Base-by-base conservation (phyloP, 108 stramenopile genomes). In the Fistulifera pelliculosa region DNA sequence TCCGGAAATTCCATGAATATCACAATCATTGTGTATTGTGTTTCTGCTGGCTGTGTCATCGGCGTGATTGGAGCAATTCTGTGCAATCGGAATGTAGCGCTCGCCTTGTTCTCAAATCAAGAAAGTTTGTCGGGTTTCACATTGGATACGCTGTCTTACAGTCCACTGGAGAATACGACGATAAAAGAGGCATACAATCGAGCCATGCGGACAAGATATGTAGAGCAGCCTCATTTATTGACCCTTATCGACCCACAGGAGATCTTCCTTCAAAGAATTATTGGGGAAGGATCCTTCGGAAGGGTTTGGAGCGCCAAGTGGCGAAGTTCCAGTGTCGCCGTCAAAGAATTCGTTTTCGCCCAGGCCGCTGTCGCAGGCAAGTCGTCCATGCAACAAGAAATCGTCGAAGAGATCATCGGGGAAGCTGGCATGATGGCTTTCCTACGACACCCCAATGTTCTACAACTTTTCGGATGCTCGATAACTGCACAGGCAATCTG, bases 381-480 rank as follows among this genome's bases (percentile, higher is more conserved):
- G 45, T 94, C 95, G 38, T 61, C 77, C n/a, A 91, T 94, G 69
- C 94, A 94, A 48, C 81, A 87, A 52, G 91, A 93, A 67, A 94
- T 98, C 50, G 84, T 98, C 14, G 94, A 98, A 67, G 97, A 96
- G 66, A 98, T 98, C 47, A 95, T 98, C 43, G 97, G 97, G 8
- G 97, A 98, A 68, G 97, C 97, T 21, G 95, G 94, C 3, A 90
- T 98, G 79, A 96, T 98, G 97, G 89, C 92, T 16, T 94, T 92
- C 49, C 68, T 98, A 27, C 79, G 94, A 22, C 97, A 98, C 61
- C 95, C 95, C 1, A 92, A 95, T 47, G 93, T 98, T 0, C 72
- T 98, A 7, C 94, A 96, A 49, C 77, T 98, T 7, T 98, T 94
- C 75, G 97, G 94, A 6, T 98, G 97, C 54, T 94, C 86, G 27